Percentiles rank a stretch among this genome's conserved stretches.
Evolutionary conservation across 768 basidiomycete genomes (phyloP).

Genomic region (Mycena rebaudengoi): DNA sequence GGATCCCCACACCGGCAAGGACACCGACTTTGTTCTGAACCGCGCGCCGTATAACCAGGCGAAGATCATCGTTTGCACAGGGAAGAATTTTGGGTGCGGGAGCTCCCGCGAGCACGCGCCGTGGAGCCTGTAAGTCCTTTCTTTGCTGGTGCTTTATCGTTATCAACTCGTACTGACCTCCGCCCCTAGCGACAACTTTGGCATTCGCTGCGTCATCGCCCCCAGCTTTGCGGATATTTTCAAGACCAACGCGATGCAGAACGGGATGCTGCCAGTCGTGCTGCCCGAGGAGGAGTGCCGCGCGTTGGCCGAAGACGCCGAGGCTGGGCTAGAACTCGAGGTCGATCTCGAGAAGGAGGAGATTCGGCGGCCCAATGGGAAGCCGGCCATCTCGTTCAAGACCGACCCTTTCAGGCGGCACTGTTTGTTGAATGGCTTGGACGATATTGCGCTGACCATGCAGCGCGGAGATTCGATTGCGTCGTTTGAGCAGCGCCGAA

Average conservation of each 20-base stretch:
- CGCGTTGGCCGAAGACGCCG: conserved; percentile 79
- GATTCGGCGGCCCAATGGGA: conserved; percentile 77
- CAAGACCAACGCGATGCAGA: conserved; percentile 90
- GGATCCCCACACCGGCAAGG: conserved; percentile 78
- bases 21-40: conserved; percentile 89
- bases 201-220: conserved; percentile 87
- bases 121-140: conserved; percentile 76
- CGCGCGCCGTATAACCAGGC: conserved; percentile 78
- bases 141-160: background rate
- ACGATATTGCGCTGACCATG: conserved; percentile 96
- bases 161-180: conserved; percentile 7
- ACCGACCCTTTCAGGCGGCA: conserved; percentile 93
- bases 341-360: conserved; percentile 87
- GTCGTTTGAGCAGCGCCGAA: conserved; percentile 81
- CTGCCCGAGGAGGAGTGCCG: conserved; percentile 77
- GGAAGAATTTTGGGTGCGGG: conserved; percentile 91
- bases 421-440: conserved; percentile 94
- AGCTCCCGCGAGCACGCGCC: conserved; percentile 93
- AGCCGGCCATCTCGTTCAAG: conserved; percentile 76
- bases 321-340: conserved; percentile 77
- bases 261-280: conserved; percentile 86
- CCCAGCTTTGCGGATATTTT: conserved; percentile 94
- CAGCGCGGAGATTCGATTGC: conserved; percentile 78
- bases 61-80: conserved; percentile 84
- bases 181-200: conserved; percentile 78